Conservation (phyloP, 768 basidiomycete genomes). For the Leccinellum luteum region DNA sequence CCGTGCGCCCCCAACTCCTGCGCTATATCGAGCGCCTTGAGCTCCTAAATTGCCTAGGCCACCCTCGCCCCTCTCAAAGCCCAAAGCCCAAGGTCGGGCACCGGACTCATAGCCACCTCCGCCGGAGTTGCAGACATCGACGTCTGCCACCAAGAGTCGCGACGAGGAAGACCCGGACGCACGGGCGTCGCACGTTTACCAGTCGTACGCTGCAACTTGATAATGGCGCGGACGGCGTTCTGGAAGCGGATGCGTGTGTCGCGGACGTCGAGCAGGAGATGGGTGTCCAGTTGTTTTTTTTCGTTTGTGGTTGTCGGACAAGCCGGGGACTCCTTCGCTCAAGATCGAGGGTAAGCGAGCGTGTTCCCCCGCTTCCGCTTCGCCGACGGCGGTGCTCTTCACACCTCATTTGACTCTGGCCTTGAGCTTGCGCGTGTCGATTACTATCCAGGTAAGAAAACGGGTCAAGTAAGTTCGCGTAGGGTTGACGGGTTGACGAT, state of each 20-base stretch:
- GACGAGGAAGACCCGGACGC: slow-evolving; percentile 25
- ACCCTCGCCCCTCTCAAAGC: slow-evolving; percentile 40
- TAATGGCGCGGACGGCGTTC: slow-evolving; percentile 43
- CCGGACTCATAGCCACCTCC: slow-evolving; percentile 13
- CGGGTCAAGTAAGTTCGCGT: slow-evolving; percentile 9
- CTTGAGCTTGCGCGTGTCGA: background rate
- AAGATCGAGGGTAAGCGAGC: background rate
- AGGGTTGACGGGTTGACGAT: too few species aligned
- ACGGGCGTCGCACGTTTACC: slow-evolving; percentile 20
- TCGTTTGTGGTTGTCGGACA: background rate
- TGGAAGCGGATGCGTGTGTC: slow-evolving; percentile 34
- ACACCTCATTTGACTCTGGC: background rate
- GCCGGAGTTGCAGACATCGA: background rate
- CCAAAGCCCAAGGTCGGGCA: slow-evolving; percentile 13
- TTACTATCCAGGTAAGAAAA: slow-evolving; percentile 14
- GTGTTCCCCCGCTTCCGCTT: background rate
- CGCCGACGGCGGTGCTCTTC: background rate
- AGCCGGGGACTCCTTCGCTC: background rate
- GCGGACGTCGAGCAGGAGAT: slow-evolving; percentile 20
- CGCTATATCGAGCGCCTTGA: slow-evolving; percentile 36
- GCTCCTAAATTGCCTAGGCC: slow-evolving; percentile 36
- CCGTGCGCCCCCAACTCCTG: slow-evolving; percentile 42
- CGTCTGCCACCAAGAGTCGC: slow-evolving; percentile 29
- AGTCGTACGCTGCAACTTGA: slow-evolving; percentile 36
- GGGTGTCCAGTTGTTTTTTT: background rate